A percentile compares a stretch with the other conserved stretches of the same genome.
phyloP scores from a whole-genome alignment of 805 yeast species.

The Nakazawaea wickerhamii region DNA sequence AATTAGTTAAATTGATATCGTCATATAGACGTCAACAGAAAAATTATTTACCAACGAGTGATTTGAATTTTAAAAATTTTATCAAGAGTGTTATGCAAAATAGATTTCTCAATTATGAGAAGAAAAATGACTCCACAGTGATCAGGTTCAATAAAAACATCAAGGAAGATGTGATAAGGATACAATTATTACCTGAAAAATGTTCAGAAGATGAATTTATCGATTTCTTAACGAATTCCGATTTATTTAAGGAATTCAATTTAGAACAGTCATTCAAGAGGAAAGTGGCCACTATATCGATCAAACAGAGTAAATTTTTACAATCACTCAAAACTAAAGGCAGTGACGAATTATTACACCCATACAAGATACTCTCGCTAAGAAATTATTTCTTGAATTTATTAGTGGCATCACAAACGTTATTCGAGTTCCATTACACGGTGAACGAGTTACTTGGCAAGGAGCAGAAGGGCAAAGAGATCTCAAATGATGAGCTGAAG shows the following conservation, averaged over 20 bases:
- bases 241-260: constrained; percentile 43
- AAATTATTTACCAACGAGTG: constrained; percentile 16
- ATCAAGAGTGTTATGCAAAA: constrained; percentile 11
- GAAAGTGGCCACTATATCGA: constrained; percentile 45
- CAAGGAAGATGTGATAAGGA: constrained; percentile 13
- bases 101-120: constrained; percentile 10
- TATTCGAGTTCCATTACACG: constrained; percentile 41
- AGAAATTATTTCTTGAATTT: constrained; percentile 46
- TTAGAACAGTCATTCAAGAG: constrained; percentile 38
- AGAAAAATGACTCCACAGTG: background rate
- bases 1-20: constrained; percentile 18
- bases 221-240: constrained; percentile 33
- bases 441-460: constrained; percentile 24
- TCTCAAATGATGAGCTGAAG: constrained; percentile 20
- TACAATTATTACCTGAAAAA: constrained; percentile 14
- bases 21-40: constrained; percentile 13
- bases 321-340: constrained; percentile 23
- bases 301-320: constrained; percentile 38
- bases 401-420: constrained; percentile 50
- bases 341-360: constrained; percentile 13
- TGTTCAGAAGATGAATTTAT: constrained; percentile 23
- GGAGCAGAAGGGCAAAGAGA: constrained; percentile 24
- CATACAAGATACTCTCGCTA: constrained; percentile 40
- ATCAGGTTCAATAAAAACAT: constrained; percentile 12
- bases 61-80: constrained; percentile 7